Conservation (phyloP, 179 eudicot genomes). For the Monotropa hypopitys region DNA sequence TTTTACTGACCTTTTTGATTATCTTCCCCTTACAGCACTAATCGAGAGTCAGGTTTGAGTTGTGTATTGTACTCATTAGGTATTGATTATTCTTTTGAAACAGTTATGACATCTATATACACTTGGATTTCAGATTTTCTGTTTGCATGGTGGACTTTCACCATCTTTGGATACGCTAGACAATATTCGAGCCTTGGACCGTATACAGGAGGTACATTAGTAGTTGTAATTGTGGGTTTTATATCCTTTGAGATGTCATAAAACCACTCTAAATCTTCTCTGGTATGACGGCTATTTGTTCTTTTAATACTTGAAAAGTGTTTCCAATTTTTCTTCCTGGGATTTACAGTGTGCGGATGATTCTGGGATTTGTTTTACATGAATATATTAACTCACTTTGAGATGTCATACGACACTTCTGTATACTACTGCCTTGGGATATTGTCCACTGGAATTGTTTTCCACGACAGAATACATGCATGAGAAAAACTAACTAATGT, state of each 20-base stretch:
- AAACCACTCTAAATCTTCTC: not conserved
- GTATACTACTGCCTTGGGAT: not conserved
- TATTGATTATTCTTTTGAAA: not conserved
- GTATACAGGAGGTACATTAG: conserved; percentile 71
- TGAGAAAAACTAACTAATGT: not conserved
- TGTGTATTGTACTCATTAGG: not conserved
- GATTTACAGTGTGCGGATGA: not conserved
- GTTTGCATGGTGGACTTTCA: conserved; percentile 95
- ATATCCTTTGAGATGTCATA: not conserved
- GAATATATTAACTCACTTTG: not conserved
- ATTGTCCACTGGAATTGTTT: not conserved
- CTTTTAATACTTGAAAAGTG: too few relatives aligned
- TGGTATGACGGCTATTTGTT: not conserved
- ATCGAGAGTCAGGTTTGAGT: conserved; percentile 84
- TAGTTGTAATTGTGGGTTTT: not conserved
- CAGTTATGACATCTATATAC: not conserved
- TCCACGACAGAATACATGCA: not conserved
- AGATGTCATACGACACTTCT: too few relatives aligned
- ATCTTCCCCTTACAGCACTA: conserved; percentile 89
- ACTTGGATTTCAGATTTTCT: conserved; percentile 49
- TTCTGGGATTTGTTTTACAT: not conserved
- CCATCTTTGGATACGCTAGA: conserved; percentile 91
- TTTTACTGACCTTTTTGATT: conserved; percentile 89
- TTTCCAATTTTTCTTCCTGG: not conserved
- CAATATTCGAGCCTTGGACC: conserved; percentile 86